Evolutionary conservation across 139 green algal species (phyloP), one percentile per base, ranked within the genome.

Genomic region (Spirogloea muscicola): DNA sequence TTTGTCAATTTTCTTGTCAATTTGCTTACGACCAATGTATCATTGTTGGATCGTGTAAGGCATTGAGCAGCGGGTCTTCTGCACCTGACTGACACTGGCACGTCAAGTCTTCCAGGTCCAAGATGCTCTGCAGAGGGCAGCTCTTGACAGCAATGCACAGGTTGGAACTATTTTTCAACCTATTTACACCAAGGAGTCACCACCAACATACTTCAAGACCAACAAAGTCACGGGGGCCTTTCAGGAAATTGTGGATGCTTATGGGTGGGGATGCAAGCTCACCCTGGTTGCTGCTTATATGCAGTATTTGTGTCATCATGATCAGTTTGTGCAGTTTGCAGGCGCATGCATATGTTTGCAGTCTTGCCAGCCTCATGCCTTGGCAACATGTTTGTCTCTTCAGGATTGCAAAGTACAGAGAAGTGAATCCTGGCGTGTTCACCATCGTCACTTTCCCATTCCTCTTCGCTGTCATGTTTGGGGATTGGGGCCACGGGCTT

Each of bases 391-490:
- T 38, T 74, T 58, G 4, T 37, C 68, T 69, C 36, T 75, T 13
- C 60, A 84, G 77, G 3, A 86, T 98, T 34, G 94, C 91, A 0
- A 84, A 89, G 4, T 98, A 98, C 85, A 78, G 90, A 0, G 94
- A 98, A 82, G 90, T 87, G 33, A 99, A 99, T 86, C 94, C 94
- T 0, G 82, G 90, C 0, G 87, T 96, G 6, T 93, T 96, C 84
- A 96, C 94, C 68, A 95, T 98, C 59, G 85, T 96, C 46, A 98
- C 94, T 59, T 99, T 99, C 81, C 94, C 94, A 36, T 99, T 99
- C 87, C 85, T 99, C 13, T 99, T 99, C 72, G 91, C 94, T 21
- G 88, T 99, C 82, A 99, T 99, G 94, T 99, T 99, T 85, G 94
- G 94, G 6, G 94, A 98, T 79, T 80, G 98, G 49, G 94, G 93